Evolutionary conservation across 1,284 basidiomycete species (phyloP), one percentile per base, ranked within the genome.

Genomic region (Boletus sp.): DNA sequence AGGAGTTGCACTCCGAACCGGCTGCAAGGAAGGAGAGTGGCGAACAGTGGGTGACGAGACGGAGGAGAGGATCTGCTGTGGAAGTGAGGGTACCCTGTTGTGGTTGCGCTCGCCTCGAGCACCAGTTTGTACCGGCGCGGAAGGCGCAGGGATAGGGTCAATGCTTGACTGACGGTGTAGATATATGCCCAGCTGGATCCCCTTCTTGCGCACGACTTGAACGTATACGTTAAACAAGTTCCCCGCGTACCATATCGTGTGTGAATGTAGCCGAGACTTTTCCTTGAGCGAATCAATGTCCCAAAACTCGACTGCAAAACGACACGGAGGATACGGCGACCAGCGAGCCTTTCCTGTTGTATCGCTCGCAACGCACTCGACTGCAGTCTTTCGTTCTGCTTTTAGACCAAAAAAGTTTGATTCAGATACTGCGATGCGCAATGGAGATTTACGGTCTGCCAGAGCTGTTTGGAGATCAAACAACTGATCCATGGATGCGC

Each of bases 241-340:
- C 32, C 88, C 88, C 5, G 82, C 85, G 59, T 87, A 85, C 81
- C 87, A 91, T 30, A 91, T 72, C 4, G 85, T 89, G 44, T 82
- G 82, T 5, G 82, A 87, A 57, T 88, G 77, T 46, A 88, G 73
- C 55, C 91, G 76, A 48, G 83, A 82, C 69, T 93, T 94, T 65
- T 95, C 92, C 49, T 82, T 84, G 38, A 96, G 74, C 40, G 76
- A 72, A 56, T 90, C 87, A 22, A 93, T 77, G 56, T 90, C 88
- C 83, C 89, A 95, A 65, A 95, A 95, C 67, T 96, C 93, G 41
- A 92, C 89, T 5, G 82, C 81, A 61, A 95, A 90, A 22, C 90
- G 78, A 67, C 77, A 86, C 0, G 91, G 91, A 41, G 91, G 81
- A 58, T 81, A 79, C 8, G 76, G 69, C 0, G 81, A 75, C 80